Conservation (phyloP, 352 stramenopile species). For the Phytophthora palmivora region DNA sequence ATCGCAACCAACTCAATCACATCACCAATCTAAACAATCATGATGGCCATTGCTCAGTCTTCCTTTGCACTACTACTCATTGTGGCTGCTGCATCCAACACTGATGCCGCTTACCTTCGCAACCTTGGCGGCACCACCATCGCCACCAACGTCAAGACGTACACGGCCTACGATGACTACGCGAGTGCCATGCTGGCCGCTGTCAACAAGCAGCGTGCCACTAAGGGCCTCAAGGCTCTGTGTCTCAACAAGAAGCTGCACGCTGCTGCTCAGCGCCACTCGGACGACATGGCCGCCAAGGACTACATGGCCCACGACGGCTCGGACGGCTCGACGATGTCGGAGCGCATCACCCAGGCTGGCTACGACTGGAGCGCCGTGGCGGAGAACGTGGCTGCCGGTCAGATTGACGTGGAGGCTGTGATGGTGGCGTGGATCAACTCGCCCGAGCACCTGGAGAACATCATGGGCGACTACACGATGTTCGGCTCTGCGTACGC, state of each 20-base stretch:
- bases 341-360: conserved; percentile 41
- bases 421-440: conserved; percentile 56
- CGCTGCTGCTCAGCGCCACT: conserved; percentile 29
- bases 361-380: conserved; percentile 51
- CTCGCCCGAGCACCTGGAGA: conserved; percentile 36
- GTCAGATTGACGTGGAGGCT: conserved; percentile 35
- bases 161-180: conserved; percentile 25
- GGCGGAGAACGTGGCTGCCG: conserved; percentile 46
- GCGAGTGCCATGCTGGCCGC: conserved; percentile 11
- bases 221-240: conserved; percentile 37
- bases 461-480: conserved; percentile 51
- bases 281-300: conserved; percentile 54
- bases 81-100: conserved; percentile 20
- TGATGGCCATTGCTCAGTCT: conserved; percentile 26
- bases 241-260: conserved; percentile 51
- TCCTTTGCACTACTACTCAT: conserved; percentile 33
- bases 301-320: conserved; percentile 58
- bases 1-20: conserved; percentile 4
- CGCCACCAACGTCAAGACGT: conserved; percentile 14
- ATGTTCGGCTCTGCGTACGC: conserved; percentile 47
- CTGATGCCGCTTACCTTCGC: conserved; percentile 15
- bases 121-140: conserved; percentile 16
- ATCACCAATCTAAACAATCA: conserved; percentile 1
- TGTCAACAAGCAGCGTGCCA: conserved; percentile 57
- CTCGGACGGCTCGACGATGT: conserved; percentile 46